These are phyloP conservation scores for Globisporangium solare DNA, from an alignment of 352 stramenopile genomes.

Conservation along the genomic window DNA sequence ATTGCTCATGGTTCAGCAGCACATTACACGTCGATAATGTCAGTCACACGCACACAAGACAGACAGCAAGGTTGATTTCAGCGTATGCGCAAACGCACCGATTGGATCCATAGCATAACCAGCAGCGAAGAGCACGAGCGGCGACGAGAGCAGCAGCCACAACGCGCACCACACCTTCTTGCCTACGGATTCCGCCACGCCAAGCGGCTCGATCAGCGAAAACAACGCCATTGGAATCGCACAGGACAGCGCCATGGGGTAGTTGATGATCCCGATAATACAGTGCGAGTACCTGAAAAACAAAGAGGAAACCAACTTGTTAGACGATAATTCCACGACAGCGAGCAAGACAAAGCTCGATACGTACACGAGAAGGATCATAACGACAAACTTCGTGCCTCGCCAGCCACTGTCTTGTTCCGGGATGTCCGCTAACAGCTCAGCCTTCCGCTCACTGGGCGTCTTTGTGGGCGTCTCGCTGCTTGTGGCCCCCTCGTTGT, in stretches of 20 bases:
- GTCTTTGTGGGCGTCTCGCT: not conserved
- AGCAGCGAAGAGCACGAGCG: constrained; percentile 29
- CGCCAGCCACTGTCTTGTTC: constrained; percentile 44
- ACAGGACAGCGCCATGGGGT: constrained; percentile 73
- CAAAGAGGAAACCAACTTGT: constrained; percentile 13
- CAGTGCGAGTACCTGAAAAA: constrained; percentile 52
- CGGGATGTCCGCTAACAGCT: constrained; percentile 8
- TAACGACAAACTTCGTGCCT: constrained; percentile 49
- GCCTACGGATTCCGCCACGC: constrained; percentile 9
- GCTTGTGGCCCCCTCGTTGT: constrained; percentile 16
- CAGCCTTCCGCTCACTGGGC: not conserved
- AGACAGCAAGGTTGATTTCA: not conserved
- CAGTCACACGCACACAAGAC: not conserved
- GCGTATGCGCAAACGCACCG: constrained; percentile 11
- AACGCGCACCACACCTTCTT: constrained; percentile 28
- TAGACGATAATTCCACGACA: constrained; percentile 5
- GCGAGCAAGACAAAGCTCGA: not conserved
- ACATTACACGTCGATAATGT: not conserved
- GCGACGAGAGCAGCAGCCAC: constrained; percentile 58
- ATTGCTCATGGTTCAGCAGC: not conserved
- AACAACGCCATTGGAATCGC: constrained; percentile 61
- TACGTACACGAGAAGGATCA: constrained; percentile 53
- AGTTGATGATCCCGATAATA: constrained; percentile 77
- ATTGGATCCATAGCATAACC: constrained; percentile 20
- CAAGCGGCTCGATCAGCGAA: constrained; percentile 37